Conservation (phyloP, 73 alveolate species). For the Paramecium pentaurelia region DNA sequence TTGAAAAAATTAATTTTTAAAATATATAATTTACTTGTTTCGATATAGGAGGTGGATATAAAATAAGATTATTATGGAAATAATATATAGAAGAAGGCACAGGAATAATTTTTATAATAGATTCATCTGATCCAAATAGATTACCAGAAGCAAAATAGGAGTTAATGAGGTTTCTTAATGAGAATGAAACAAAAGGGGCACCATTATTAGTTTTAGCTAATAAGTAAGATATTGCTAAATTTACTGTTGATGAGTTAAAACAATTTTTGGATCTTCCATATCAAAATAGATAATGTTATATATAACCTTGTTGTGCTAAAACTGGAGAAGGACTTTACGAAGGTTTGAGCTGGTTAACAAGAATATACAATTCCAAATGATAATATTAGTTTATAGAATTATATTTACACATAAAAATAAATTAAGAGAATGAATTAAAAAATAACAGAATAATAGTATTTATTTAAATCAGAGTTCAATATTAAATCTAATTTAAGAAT, state of each 20-base stretch:
- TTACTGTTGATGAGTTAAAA: slow-evolving; percentile 44
- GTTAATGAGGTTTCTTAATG: slow-evolving; percentile 62
- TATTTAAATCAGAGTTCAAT: too few species aligned
- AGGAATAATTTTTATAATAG: slow-evolving; percentile 76
- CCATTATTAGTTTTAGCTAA: slow-evolving; percentile 85
- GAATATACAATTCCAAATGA: too few species aligned
- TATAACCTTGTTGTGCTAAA: neutral
- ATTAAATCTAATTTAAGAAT: too few species aligned
- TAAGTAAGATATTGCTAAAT: slow-evolving; percentile 69
- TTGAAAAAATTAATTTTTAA: slow-evolving; percentile 80
- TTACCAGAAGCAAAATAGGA: slow-evolving; percentile 68
- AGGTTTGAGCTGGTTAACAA: neutral
- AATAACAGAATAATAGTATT: too few species aligned
- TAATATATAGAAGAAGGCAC: slow-evolving; percentile 79
- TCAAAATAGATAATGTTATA: neutral
- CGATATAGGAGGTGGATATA: slow-evolving; percentile 91
- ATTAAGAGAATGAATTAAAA: too few species aligned
- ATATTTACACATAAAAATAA: too few species aligned
- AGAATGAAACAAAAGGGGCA: slow-evolving; percentile 65
- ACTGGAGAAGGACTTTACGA: neutral
- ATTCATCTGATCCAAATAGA: slow-evolving; percentile 71
- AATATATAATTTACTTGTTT: slow-evolving; percentile 77
- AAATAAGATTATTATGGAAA: slow-evolving; percentile 83
- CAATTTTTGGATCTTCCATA: neutral
- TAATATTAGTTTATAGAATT: too few species aligned